Conservation (phyloP, 768 basidiomycete genomes). For the Rhizopogon vinicolor region DNA sequence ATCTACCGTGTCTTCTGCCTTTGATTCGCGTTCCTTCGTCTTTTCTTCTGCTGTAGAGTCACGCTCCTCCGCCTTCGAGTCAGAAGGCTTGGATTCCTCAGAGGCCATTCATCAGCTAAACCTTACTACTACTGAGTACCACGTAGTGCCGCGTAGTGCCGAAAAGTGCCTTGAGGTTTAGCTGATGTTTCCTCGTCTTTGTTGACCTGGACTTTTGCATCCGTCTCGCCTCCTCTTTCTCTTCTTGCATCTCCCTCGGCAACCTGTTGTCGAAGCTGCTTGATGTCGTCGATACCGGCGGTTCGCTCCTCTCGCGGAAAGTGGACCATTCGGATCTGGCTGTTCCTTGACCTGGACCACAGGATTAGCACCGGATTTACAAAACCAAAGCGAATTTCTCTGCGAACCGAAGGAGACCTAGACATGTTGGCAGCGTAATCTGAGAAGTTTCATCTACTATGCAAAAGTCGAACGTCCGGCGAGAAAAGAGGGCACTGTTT, state of each 20-base stretch:
- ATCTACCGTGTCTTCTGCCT: slow-evolving; percentile 20
- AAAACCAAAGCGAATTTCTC: slow-evolving; percentile 86
- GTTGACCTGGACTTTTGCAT: slow-evolving; percentile 9
- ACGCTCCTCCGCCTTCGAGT: slow-evolving; percentile 4
- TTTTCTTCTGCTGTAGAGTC: slow-evolving; percentile 14
- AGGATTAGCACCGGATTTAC: not conserved
- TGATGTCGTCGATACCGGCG: slow-evolving; percentile 57
- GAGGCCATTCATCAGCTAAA: too few species aligned
- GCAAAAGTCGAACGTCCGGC: slow-evolving; percentile 90
- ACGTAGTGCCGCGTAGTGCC: too few species aligned
- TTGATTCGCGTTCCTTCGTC: slow-evolving; percentile 34
- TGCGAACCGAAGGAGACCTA: slow-evolving; percentile 89
- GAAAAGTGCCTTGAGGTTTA: too few species aligned
- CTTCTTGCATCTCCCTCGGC: slow-evolving; percentile 57
- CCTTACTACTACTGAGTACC: too few species aligned
- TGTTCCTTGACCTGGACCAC: slow-evolving; percentile 47
- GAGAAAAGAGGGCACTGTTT: slow-evolving; percentile 73
- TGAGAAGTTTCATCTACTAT: slow-evolving; percentile 99
- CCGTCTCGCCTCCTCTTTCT: slow-evolving; percentile 23
- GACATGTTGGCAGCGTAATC: slow-evolving; percentile 91
- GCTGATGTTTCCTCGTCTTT: slow-evolving; percentile 32
- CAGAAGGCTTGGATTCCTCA: slow-evolving; percentile 14
- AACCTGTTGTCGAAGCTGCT: slow-evolving; percentile 55
- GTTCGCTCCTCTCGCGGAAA: slow-evolving; percentile 59
- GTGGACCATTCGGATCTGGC: slow-evolving; percentile 62